Evolutionary conservation across 2,329 filamentous ascomycete genomes (phyloP), one percentile per base, ranked within the genome.

Genomic region (Didymella exigua): DNA sequence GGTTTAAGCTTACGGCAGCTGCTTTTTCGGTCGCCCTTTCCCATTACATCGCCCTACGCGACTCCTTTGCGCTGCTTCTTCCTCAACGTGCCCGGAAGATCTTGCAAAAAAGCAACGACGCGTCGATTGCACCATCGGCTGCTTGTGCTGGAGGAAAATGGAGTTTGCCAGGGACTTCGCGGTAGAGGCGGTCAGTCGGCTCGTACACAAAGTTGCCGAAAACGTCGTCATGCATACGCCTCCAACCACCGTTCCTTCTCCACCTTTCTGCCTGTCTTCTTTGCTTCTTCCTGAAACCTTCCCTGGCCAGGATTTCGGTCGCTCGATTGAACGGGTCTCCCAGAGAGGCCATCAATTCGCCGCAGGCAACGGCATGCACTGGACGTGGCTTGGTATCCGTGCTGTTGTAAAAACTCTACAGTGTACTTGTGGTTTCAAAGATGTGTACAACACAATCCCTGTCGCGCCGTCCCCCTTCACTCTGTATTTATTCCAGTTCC

Each of bases 181-280:
- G 58, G 62, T 63, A 60, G 61, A 45, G 59, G 65, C 68, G 57
- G 68, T 62, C 59, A 59, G 52, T 54, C 52, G 53, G 52, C 57
- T 56, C 63, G 62, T 46, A 64, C 69, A 66, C 49, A 31, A 43
- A n/a, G 19, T 48, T 54, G 49, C 70, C 70, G 43, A 64, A 74
- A 69, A 31, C 63, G 64, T 61, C 67, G 56, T 42, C 57, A 11
- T 73, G 71, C 71, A 74, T 64, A 54, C 65, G 70, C 68, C 70
- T 38, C 59, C 56, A 55, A 42, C 54, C 65, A 63, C 64, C 58
- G 62, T 65, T 65, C 61, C 56, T 59, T 59, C 59, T 61, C 59
- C 62, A 40, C 58, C 37, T 49, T 50, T 48, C 33, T 56, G 54
- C 58, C 48, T 56, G 55, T 59, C 61, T 66, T 62, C 56, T 63